A percentile compares a stretch with the other conserved stretches of the same genome.
Conservation (phyloP, 2,329 filamentous ascomycete species). For the Botryotinia calthae region DNA sequence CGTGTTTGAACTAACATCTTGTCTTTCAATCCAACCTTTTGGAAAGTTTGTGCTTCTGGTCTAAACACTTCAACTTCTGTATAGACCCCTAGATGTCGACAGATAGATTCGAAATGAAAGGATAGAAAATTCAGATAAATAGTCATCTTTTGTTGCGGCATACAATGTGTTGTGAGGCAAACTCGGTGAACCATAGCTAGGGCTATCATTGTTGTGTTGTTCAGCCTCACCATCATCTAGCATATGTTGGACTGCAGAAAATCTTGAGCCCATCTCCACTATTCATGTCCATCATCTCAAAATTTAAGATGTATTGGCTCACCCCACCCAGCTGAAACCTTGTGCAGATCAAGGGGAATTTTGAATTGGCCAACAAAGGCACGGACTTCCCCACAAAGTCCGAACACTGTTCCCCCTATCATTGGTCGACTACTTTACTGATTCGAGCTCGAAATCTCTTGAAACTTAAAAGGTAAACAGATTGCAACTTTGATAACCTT, state of each 20-base stretch:
- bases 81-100: neutral
- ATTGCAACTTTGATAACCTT: neutral
- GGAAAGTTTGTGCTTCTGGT: neutral
- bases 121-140: neutral
- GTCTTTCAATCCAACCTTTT: neutral
- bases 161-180: neutral
- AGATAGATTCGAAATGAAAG: neutral
- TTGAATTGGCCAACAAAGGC: neutral
- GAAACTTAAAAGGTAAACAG: neutral
- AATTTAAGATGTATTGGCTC: neutral
- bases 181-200: neutral
- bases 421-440: neutral
- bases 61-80: neutral
- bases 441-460: neutral
- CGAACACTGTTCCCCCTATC: neutral
- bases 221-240: neutral
- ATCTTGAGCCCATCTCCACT: neutral
- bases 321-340: neutral
- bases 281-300: neutral
- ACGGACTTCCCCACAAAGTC: slow-evolving; percentile 15
- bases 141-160: neutral
- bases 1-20: neutral
- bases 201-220: neutral
- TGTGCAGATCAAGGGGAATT: neutral
- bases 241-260: neutral